Base-by-base conservation (phyloP, 768 basidiomycete species). In the Glaciozyma antarctica region DNA sequence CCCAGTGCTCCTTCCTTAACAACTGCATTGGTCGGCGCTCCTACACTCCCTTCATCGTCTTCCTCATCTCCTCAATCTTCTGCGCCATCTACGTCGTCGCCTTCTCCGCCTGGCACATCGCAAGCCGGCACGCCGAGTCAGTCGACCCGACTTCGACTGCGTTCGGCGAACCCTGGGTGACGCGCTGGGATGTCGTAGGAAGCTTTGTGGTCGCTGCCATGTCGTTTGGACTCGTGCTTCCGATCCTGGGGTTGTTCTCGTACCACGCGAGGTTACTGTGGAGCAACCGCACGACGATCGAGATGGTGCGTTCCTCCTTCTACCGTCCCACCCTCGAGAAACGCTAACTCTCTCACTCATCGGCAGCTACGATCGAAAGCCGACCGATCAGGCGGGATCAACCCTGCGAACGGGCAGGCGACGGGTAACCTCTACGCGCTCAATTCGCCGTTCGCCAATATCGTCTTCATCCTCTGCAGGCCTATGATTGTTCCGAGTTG, bases 21-120 rank as follows among this genome's bases (percentile, higher is more conserved):
- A 95, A 70, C 65, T 98, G 95, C 75, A 82, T 99, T 48, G 95
- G 95, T 10, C 83, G 90, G 48, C 85, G 92, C 53, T 98, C 97
- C 75, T 98, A 99, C 75, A 87, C 90, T 22, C 82, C 85, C n/a
- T 99, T 99, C 78, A 85, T 94, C 67, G 84, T 83, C 0, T 84
- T 93, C 70, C 80, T 99, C n/a, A 75, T 86, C 48, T 83, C 84
- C 44, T 82, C 85, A 16, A 88, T 90, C 34, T 17, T 74, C 34
- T n/a, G 28, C 53, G 45, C 47, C 24, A 2, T 57, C 34, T 69
- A 70, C 60, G 38, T 52, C 44, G 34, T 74, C 63, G 65, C 62
- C 38, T 60, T 71, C 52, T 54, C 65, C 15, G 48, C 64, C 12
- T 68, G 58, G 44, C 72, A 72, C 51, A 57, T 74, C 54, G 61